phyloP scores from a whole-genome alignment of 2,329 filamentous ascomycete species.

The Sporothrix pallida region DNA sequence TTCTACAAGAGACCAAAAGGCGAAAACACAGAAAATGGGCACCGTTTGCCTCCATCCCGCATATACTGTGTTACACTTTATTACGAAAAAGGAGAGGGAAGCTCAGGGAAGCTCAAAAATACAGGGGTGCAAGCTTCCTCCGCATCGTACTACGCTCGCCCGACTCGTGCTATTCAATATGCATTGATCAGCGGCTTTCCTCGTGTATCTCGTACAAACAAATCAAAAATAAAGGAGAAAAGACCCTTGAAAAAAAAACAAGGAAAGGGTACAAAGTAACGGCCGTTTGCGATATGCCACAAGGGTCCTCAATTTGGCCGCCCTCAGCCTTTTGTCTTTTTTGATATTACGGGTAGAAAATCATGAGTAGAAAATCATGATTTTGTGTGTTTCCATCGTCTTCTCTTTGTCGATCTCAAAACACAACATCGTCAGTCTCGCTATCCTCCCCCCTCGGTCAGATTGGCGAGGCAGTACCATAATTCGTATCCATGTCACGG shows the following conservation, averaged over 20 bases:
- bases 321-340: background rate
- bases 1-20: background rate
- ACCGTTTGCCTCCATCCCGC: background rate
- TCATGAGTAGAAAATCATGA: background rate
- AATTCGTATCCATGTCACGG: background rate
- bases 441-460: background rate
- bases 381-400: background rate
- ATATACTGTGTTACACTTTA: conserved; percentile 25
- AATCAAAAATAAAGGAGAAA: too few relatives aligned
- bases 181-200: conserved; percentile 10
- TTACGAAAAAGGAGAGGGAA: background rate
- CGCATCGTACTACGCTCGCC: background rate
- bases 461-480: background rate
- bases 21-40: background rate
- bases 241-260: background rate
- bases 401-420: conserved; percentile 20
- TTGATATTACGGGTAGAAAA: background rate
- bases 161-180: background rate
- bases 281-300: background rate
- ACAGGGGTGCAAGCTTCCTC: background rate
- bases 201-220: background rate
- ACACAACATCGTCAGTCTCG: background rate
- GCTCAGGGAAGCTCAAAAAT: background rate
- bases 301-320: background rate
- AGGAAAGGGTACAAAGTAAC: background rate